Base-by-base conservation (phyloP, 495 filamentous ascomycete species). In the Penicillium arizonense region DNA sequence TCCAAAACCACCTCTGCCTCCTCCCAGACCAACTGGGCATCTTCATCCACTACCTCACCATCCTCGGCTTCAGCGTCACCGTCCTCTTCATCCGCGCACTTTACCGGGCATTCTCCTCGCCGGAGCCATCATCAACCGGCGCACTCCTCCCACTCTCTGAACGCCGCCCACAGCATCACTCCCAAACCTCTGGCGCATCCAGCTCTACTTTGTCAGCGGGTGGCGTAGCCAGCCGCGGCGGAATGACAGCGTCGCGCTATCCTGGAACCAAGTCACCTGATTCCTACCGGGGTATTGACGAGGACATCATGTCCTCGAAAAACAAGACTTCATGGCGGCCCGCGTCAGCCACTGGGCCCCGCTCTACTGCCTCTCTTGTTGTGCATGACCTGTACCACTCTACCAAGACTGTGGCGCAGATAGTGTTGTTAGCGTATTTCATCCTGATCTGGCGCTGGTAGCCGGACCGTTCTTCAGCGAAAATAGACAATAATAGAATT, bases 1-100 rank as follows among this genome's bases (percentile, higher is more conserved):
- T 96, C 3, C 89, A 97, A 65, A 91, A 85, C 3, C 89, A 95
- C 59, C 84, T 97, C 10, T 99, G 94, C 62, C 77, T 97, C 3
- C 81, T 99, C 5, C 95, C 95, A 2, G 88, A 90, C 65, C 91
- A 97, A 60, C 76, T 96, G 3, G 75, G 76, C 8, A 90, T 91
- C 40, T 95, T 91, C 72, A 81, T 91, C 38, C 78, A 80, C 51
- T 99, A 99, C 64, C 80, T 70, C 43, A 65, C 74, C 9, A 70
- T 92, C 21, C 71, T 87, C 1, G 72, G 74, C 6, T 13, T 90
- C 9, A 89, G 81, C 7, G 43, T 94, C 4, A 44, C 77, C 24
- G 23, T 82, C 9, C 80, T 96, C 18, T 58, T 83, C 36, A 60
- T 82, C 20, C 79, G 86, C 42, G 82, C 91, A 11, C 68, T 86